Percentiles rank a stretch among this genome's conserved stretches.
phyloP scores from a whole-genome alignment of 192 early-diverging fungal species.

The Gonapodya prolifera region DNA sequence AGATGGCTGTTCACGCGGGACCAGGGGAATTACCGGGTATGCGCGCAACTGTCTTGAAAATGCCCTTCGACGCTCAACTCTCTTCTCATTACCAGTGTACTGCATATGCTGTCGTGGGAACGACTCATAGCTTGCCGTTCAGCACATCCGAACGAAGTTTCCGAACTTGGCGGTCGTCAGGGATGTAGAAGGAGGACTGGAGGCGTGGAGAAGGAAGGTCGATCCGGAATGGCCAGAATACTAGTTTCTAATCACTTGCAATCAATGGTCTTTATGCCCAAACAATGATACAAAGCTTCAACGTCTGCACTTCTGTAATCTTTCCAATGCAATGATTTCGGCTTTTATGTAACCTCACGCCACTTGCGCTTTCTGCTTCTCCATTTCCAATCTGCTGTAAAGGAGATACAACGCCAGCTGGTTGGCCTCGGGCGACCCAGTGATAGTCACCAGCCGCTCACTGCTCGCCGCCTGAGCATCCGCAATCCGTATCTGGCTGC shows the following conservation, averaged over 20 bases:
- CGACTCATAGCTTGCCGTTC: conserved; percentile 77
- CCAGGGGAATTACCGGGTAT: background rate
- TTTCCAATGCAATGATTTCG: too few species aligned
- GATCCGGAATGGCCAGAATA: conserved; percentile 76
- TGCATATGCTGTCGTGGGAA: conserved; percentile 82
- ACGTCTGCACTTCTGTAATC: too few species aligned
- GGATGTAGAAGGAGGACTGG: conserved; percentile 66
- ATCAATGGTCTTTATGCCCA: too few species aligned
- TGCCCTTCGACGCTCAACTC: background rate
- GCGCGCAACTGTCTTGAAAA: background rate
- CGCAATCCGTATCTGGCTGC: conserved; percentile 74
- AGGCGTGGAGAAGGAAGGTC: too few species aligned
- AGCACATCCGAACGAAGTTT: too few species aligned
- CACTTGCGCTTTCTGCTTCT: too few species aligned
- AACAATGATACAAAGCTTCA: too few species aligned
- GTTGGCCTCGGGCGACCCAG: conserved; percentile 71
- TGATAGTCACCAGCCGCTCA: conserved; percentile 86
- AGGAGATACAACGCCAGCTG: conserved; percentile 85
- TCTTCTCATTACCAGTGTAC: conserved; percentile 61
- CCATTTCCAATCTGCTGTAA: conserved; percentile 75
- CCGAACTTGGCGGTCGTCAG: conserved; percentile 37
- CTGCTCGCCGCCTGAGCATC: conserved; percentile 64
- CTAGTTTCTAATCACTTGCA: too few species aligned
- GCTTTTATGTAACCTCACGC: too few species aligned
- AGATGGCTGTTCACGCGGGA: background rate